These are phyloP conservation scores for Uronychia binucleata DNA, from an alignment of 73 alveolate genomes.

Conservation along the genomic window DNA sequence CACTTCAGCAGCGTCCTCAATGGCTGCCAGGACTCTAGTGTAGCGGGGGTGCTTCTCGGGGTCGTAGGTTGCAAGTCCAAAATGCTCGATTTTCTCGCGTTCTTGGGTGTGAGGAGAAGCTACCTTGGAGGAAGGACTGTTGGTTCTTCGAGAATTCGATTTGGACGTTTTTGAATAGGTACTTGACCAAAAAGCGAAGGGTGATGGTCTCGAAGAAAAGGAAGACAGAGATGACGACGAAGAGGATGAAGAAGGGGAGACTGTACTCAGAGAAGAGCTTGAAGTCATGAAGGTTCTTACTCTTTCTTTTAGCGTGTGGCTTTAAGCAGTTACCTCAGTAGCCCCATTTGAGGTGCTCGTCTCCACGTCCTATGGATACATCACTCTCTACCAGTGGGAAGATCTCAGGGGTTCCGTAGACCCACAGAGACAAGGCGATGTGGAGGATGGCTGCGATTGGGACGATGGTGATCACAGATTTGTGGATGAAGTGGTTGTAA, in stretches of 20 bases:
- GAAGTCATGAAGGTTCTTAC: not conserved
- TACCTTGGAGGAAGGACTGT: not conserved
- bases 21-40: slow-evolving; percentile 16
- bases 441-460: slow-evolving; percentile 64
- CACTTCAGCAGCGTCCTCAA: slow-evolving; percentile 18
- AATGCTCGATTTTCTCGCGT: not conserved
- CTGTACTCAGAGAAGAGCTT: not conserved
- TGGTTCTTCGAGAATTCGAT: not conserved
- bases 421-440: slow-evolving; percentile 59
- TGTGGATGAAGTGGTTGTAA: slow-evolving; percentile 41
- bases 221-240: not conserved
- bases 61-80: slow-evolving; percentile 15
- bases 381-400: slow-evolving; percentile 51
- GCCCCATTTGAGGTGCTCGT: too few relatives aligned
- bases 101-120: too few relatives aligned
- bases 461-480: slow-evolving; percentile 27
- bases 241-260: not conserved
- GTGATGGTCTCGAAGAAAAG: not conserved
- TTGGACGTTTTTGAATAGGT: not conserved
- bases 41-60: slow-evolving; percentile 13
- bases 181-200: not conserved
- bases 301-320: not conserved
- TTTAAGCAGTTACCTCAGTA: too few relatives aligned
- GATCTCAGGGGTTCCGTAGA: slow-evolving; percentile 63
- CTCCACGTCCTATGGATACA: too few relatives aligned